Evolutionary conservation across 2,329 filamentous ascomycete genomes (phyloP).

Genomic region (Mariannaea sp.): DNA sequence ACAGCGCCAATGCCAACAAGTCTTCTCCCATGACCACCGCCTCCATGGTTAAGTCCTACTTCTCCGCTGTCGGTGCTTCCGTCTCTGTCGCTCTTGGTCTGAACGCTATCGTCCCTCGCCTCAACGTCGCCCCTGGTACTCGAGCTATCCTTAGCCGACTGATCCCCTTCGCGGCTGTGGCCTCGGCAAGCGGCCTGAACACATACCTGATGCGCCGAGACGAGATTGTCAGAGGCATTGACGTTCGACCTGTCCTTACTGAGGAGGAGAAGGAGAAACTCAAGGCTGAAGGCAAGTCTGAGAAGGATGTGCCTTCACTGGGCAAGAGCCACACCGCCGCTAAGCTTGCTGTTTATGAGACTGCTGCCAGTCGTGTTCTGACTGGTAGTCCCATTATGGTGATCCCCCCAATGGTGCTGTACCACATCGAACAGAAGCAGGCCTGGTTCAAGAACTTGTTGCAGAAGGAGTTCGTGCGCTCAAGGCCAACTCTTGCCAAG

Average conservation of each 20-base stretch:
- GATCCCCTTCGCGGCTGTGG: slow-evolving; percentile 94
- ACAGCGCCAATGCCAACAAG: slow-evolving; percentile 97
- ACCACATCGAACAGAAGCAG: slow-evolving; percentile 70
- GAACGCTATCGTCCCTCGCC: slow-evolving; percentile 84
- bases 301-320: slow-evolving; percentile 70
- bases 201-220: slow-evolving; percentile 98
- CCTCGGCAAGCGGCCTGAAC: slow-evolving; percentile 87
- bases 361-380: slow-evolving; percentile 85
- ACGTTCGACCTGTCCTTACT: slow-evolving; percentile 83
- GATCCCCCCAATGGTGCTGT: slow-evolving; percentile 83
- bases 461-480: slow-evolving; percentile 78
- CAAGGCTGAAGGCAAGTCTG: slow-evolving; percentile 61
- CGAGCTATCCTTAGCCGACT: slow-evolving; percentile 80
- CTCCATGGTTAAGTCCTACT: slow-evolving; percentile 86
- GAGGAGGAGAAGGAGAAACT: slow-evolving; percentile 68
- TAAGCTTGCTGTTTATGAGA: slow-evolving; percentile 88
- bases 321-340: slow-evolving; percentile 90
- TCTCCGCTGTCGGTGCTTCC: slow-evolving; percentile 87
- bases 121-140: slow-evolving; percentile 79
- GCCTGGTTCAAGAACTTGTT: slow-evolving; percentile 46
- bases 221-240: slow-evolving; percentile 91
- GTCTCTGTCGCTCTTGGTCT: slow-evolving; percentile 93
- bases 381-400: slow-evolving; percentile 99
- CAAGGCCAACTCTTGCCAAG: slow-evolving; percentile 67
- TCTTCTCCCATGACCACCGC: slow-evolving; percentile 83